phyloP scores from a whole-genome alignment of 148 eudicot genomes.

The Silene conica region DNA sequence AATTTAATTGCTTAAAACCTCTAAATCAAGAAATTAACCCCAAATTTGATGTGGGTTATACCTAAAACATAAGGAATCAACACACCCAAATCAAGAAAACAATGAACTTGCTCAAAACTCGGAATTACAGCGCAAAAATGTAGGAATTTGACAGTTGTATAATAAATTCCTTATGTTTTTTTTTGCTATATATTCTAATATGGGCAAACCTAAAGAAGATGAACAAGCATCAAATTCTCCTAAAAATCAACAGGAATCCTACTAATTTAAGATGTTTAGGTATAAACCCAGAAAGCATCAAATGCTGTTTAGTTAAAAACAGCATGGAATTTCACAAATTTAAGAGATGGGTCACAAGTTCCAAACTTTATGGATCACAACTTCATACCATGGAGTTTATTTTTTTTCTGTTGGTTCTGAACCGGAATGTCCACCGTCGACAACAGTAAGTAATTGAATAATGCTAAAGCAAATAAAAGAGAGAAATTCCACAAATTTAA shows the following conservation, averaged over 20 bases:
- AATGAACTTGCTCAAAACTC: constrained; percentile 21
- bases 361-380: constrained; percentile 33
- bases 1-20: constrained; percentile 2
- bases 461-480: not conserved
- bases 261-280: constrained; percentile 27
- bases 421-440: too few species aligned
- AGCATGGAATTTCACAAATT: constrained; percentile 32
- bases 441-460: not conserved
- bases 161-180: constrained; percentile 19
- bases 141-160: constrained; percentile 20
- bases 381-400: not conserved
- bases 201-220: constrained; percentile 32
- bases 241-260: constrained; percentile 19
- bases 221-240: constrained; percentile 40
- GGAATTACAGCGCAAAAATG: constrained; percentile 22
- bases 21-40: constrained; percentile 14
- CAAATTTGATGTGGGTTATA: constrained; percentile 23
- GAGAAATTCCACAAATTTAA: constrained; percentile 23
- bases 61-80: constrained; percentile 15
- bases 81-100: too few species aligned
- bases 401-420: too few species aligned
- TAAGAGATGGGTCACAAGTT: constrained; percentile 42
- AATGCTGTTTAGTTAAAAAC: constrained; percentile 21
- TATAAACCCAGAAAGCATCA: constrained; percentile 31
- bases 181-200: constrained; percentile 31